Percentiles rank a stretch among this genome's conserved stretches.
Conservation (phyloP, 768 basidiomycete genomes). For the Strobilomyces dryophilus region DNA sequence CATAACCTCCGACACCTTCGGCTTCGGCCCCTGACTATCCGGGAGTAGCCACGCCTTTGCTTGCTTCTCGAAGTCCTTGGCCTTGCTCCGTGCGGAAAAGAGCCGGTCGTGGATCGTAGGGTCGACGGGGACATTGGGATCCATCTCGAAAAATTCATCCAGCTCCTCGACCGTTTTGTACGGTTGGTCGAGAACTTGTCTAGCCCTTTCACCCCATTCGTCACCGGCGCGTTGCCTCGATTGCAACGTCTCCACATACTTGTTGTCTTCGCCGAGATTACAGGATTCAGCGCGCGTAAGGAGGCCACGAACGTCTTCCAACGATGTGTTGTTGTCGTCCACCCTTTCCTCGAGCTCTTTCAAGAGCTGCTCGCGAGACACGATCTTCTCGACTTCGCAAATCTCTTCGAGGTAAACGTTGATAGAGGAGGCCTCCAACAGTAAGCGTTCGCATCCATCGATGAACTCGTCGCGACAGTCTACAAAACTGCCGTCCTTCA, state of each 20-base stretch:
- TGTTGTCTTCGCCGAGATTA: slow-evolving; percentile 61
- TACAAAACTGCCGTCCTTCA: slow-evolving; percentile 39
- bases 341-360: slow-evolving; percentile 70
- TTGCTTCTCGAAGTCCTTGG: slow-evolving; percentile 76
- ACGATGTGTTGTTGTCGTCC: slow-evolving; percentile 60
- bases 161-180: slow-evolving; percentile 75
- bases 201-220: slow-evolving; percentile 74
- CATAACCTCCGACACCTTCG: slow-evolving; percentile 65
- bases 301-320: slow-evolving; percentile 74
- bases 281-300: slow-evolving; percentile 67
- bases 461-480: slow-evolving; percentile 55
- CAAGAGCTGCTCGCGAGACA: slow-evolving; percentile 73
- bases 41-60: slow-evolving; percentile 66
- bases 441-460: slow-evolving; percentile 65
- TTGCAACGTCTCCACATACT: slow-evolving; percentile 59
- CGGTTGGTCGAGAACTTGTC: slow-evolving; percentile 59
- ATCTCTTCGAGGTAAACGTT: slow-evolving; percentile 86
- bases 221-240: slow-evolving; percentile 63
- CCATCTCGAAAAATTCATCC: slow-evolving; percentile 64
- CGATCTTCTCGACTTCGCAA: slow-evolving; percentile 71
- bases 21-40: slow-evolving; percentile 50
- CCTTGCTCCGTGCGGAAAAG: slow-evolving; percentile 59
- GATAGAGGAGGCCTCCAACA: slow-evolving; percentile 66
- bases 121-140: slow-evolving; percentile 67
- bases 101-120: slow-evolving; percentile 61